These are phyloP conservation scores for Boletus patriciae DNA, from an alignment of 768 basidiomycete species.

Conservation along the genomic window DNA sequence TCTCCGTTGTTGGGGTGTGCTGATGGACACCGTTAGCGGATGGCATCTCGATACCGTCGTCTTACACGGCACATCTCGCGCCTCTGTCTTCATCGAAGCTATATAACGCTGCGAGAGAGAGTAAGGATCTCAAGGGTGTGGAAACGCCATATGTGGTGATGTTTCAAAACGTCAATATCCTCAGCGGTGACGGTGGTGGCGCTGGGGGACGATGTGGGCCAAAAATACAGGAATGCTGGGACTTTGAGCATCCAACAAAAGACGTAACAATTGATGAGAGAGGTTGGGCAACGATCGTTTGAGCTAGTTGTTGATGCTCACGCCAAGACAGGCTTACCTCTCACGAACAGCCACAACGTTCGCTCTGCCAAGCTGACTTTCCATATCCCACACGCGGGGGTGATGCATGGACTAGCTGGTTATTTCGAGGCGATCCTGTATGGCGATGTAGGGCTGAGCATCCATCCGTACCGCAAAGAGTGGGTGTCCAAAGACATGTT, in stretches of 20 bases:
- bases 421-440: slow-evolving; percentile 97
- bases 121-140: slow-evolving; percentile 65
- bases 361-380: slow-evolving; percentile 84
- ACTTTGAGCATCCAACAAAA: slow-evolving; percentile 89
- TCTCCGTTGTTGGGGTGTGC: slow-evolving; percentile 1
- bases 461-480: slow-evolving; percentile 88
- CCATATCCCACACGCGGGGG: slow-evolving; percentile 92
- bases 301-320: slow-evolving; percentile 9
- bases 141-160: slow-evolving; percentile 99
- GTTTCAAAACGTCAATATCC: slow-evolving; percentile 90
- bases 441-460: slow-evolving; percentile 85
- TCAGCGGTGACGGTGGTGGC: slow-evolving; percentile 73
- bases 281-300: slow-evolving; percentile 45
- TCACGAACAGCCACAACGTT: slow-evolving; percentile 96
- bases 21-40: slow-evolving; percentile 52
- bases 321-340: slow-evolving; percentile 63
- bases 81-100: slow-evolving; percentile 94
- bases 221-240: slow-evolving; percentile 94
- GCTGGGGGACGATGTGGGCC: slow-evolving; percentile 69
- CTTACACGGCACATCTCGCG: slow-evolving; percentile 93
- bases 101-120: slow-evolving; percentile 73
- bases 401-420: slow-evolving; percentile 91
- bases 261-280: slow-evolving; percentile 71
- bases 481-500: slow-evolving; percentile 93
- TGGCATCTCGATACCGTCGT: slow-evolving; percentile 94